phyloP scores from a whole-genome alignment of 257 asterid species.

The Petunia secreta region DNA sequence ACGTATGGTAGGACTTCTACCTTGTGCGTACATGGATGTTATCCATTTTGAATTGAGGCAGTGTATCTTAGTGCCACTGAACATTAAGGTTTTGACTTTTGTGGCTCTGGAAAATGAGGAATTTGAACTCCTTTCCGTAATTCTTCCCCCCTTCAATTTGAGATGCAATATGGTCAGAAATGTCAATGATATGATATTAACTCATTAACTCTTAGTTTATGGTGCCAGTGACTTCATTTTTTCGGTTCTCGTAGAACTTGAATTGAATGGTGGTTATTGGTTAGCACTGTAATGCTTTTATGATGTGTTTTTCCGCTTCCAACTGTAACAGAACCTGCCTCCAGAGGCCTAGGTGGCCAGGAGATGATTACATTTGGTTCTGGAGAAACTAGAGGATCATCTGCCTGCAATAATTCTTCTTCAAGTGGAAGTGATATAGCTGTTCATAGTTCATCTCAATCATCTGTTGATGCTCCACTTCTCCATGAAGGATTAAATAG shows the following conservation, averaged over 20 bases:
- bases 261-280: neutral
- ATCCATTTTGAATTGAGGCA: neutral
- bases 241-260: neutral
- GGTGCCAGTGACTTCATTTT: neutral
- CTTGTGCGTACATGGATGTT: neutral
- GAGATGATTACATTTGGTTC: conserved; percentile 75
- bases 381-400: conserved; percentile 47
- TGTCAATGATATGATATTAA: too few species aligned
- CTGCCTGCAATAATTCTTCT: conserved; percentile 37
- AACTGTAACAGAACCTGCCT: conserved; percentile 51
- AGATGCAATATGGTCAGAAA: neutral
- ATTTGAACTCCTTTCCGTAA: neutral
- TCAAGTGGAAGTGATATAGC: conserved; percentile 46
- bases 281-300: conserved; percentile 25
- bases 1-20: neutral
- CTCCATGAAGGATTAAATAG: conserved; percentile 56
- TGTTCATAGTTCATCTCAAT: conserved; percentile 40
- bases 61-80: neutral
- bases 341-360: conserved; percentile 49
- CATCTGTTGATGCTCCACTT: conserved; percentile 58
- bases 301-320: conserved; percentile 23
- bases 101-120: neutral
- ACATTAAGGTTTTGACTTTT: conserved; percentile 5
- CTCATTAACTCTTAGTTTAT: neutral
- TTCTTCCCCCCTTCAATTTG: neutral